Conservation (phyloP, 768 basidiomycete species). For the Tulasnella sp. region DNA sequence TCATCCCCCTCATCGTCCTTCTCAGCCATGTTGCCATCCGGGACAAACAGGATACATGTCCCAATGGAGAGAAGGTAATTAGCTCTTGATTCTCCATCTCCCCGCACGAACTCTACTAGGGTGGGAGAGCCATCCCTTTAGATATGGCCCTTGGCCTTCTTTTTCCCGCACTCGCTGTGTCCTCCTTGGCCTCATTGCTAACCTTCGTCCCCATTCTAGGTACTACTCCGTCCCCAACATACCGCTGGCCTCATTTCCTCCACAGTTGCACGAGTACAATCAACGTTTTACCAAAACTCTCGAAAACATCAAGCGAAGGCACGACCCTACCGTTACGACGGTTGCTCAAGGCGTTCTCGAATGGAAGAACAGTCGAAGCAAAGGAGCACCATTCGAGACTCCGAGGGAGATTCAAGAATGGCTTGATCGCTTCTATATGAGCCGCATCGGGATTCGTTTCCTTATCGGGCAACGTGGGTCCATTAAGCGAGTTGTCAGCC, state of each 20-base stretch:
- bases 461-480: slow-evolving; percentile 93
- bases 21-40: slow-evolving; percentile 21
- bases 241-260: slow-evolving; percentile 85
- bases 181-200: slow-evolving; percentile 32
- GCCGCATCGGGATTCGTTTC: slow-evolving; percentile 93
- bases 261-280: slow-evolving; percentile 93
- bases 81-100: background rate
- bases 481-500: background rate
- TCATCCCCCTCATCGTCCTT: slow-evolving; percentile 37
- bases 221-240: slow-evolving; percentile 53
- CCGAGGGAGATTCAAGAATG: slow-evolving; percentile 81
- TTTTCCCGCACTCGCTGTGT: slow-evolving; percentile 23
- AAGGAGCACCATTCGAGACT: slow-evolving; percentile 19
- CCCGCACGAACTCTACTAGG: background rate
- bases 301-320: slow-evolving; percentile 87
- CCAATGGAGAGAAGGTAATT: slow-evolving; percentile 77
- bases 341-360: slow-evolving; percentile 96
- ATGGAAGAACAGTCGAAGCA: slow-evolving; percentile 67
- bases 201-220: slow-evolving; percentile 22
- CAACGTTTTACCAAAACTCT: slow-evolving; percentile 84
- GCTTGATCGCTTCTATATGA: slow-evolving; percentile 97
- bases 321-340: slow-evolving; percentile 97
- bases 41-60: slow-evolving; percentile 61
- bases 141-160: slow-evolving; percentile 29
- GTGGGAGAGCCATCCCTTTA: slow-evolving; percentile 18